Percentiles rank a stretch among this genome's conserved stretches.
These are phyloP conservation scores for Solanum corneliomulleri DNA, from an alignment of 257 asterid genomes.

Conservation along the genomic window DNA sequence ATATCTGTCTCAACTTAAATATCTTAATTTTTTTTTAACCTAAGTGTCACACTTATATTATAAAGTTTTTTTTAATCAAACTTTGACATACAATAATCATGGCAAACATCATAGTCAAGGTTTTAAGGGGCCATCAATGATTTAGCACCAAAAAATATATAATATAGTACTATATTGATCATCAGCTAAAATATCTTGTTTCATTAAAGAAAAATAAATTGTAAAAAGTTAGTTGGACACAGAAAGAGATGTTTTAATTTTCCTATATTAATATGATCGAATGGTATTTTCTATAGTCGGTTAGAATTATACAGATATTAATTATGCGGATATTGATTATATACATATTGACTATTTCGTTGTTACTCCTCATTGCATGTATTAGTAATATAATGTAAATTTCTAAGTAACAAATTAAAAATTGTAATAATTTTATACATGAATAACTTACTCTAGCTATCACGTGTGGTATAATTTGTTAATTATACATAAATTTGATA, in stretches of 20 bases:
- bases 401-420: too few relatives aligned
- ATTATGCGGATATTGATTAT: too few relatives aligned
- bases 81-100: neutral
- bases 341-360: too few relatives aligned
- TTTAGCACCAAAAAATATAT: neutral
- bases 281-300: too few relatives aligned
- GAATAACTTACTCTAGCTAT: too few relatives aligned
- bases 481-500: too few relatives aligned
- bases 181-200: neutral
- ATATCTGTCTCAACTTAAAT: neutral
- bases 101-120: neutral
- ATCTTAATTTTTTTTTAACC: neutral
- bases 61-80: neutral
- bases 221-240: neutral
- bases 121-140: neutral
- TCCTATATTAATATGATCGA: neutral
- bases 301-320: too few relatives aligned
- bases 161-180: neutral
- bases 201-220: neutral
- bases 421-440: too few relatives aligned
- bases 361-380: neutral
- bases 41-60: neutral
- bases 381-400: neutral
- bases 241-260: neutral
- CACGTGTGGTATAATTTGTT: rapidly evolving